phyloP scores from a whole-genome alignment of 305 asterid species.

The Galium porrigens region DNA sequence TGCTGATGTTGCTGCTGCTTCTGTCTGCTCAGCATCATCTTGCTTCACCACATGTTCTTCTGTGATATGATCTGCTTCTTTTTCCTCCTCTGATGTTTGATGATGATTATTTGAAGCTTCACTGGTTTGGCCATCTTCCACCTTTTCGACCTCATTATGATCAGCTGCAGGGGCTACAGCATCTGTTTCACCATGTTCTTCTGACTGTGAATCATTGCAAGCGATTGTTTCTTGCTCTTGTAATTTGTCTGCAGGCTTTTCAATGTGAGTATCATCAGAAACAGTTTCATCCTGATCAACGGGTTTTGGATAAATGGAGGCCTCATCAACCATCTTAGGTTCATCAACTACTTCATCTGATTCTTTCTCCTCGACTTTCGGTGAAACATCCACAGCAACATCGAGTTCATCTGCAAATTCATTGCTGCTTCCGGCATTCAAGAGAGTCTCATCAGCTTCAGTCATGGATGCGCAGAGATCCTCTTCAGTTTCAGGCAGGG shows the following conservation, averaged over 20 bases:
- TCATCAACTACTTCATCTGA: slow-evolving; percentile 18
- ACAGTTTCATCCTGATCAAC: slow-evolving; percentile 9
- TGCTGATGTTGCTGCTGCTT: slow-evolving; percentile 5
- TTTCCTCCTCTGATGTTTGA: slow-evolving; percentile 4
- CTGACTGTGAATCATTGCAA: slow-evolving; percentile 7
- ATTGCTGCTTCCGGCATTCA: slow-evolving; percentile 10
- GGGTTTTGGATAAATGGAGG: slow-evolving; percentile 16
- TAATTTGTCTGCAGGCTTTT: slow-evolving; percentile 19
- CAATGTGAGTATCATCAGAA: slow-evolving; percentile 13
- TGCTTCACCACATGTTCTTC: slow-evolving; percentile 14
- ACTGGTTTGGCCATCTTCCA: slow-evolving; percentile 8
- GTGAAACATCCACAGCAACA: slow-evolving; percentile 15
- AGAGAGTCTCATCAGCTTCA: slow-evolving; percentile 22
- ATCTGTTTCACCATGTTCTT: slow-evolving; percentile 11
- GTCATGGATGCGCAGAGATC: slow-evolving; percentile 13
- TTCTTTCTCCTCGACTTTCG: slow-evolving; percentile 20
- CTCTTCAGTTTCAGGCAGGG: slow-evolving; percentile 15
- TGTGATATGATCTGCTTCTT: background rate
- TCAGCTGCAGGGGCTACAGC: slow-evolving; percentile 14
- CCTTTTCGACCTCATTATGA: slow-evolving; percentile 22
- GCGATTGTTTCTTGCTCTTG: slow-evolving; percentile 15
- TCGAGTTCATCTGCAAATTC: slow-evolving; percentile 12
- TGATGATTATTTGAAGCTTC: background rate
- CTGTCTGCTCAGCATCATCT: slow-evolving; percentile 7
- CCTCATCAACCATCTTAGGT: slow-evolving; percentile 21